Evolutionary conservation across 192 early-diverging fungal species (phyloP), one percentile per base, ranked within the genome.

Genomic region (Backusella circina): DNA sequence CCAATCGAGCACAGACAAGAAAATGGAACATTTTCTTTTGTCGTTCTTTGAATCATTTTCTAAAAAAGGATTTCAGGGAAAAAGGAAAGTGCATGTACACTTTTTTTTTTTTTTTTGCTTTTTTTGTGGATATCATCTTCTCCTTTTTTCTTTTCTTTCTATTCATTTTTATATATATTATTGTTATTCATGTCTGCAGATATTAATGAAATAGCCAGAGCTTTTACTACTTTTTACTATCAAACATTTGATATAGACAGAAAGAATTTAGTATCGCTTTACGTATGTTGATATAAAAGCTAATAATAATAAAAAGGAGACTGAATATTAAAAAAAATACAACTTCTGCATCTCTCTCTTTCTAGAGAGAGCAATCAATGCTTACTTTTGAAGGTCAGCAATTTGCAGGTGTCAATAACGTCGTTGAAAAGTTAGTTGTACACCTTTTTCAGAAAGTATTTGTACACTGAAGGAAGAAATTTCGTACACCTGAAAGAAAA

Each of bases 151-250:
- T 77, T 16, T 21, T 50, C 23, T 23, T 73, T 64, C n/a, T n/a
- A 5, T 30, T 18, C n/a, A 33, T 23, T 66, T 67, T 51, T n/a
- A n/a, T n/a, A n/a, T n/a, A n/a, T n/a, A n/a, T 21, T 50, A 8
- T 21, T 67, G 39, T 70, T 57, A 16, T 32, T 16, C 38, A 67
- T 75, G 50, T 33, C 64, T 65, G 47, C 47, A 32, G 77, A 79
- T 70, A 41, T 70, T 31, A 76, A 66, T 50, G 13, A 68, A 35
- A 72, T 91, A 83, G 94, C 90, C 31, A 87, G 90, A 74, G 80
- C 88, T 79, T 97, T 98, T 84, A 84, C 86, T 67, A 85, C 91
- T 3, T 98, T 80, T 81, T 98, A 98, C 89, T 98, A 98, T 85
- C 65, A 86, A 69, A 88, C 90, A 15, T 98, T 98, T 82, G 95